Conservation (phyloP, 352 stramenopile genomes). For the Pythium phragmiticola region DNA sequence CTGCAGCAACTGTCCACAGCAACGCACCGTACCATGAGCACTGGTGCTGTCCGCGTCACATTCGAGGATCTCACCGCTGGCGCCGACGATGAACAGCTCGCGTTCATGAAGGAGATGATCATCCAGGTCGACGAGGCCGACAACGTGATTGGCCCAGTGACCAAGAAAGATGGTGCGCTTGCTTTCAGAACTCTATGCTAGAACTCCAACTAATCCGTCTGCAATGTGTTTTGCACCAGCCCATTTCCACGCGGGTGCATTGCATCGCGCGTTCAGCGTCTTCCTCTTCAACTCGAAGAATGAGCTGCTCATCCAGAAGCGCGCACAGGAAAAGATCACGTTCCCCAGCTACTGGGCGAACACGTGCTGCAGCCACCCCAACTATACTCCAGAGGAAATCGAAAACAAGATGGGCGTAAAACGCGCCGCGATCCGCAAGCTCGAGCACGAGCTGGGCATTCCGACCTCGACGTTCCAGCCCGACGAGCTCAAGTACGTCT, state of each 20-base stretch:
- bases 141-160: conserved; percentile 72
- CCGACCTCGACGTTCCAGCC: conserved; percentile 68
- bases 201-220: too few species aligned
- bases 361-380: conserved; percentile 98
- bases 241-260: conserved; percentile 71
- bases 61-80: conserved; percentile 69
- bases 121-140: conserved; percentile 88
- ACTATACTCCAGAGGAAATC: conserved; percentile 91
- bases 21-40: conserved; percentile 22
- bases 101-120: conserved; percentile 91
- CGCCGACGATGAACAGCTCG: conserved; percentile 75
- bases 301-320: conserved; percentile 88
- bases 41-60: conserved; percentile 26
- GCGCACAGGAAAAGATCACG: conserved; percentile 97
- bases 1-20: not conserved
- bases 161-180: conserved; percentile 81
- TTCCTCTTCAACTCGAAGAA: conserved; percentile 89
- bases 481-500: conserved; percentile 95
- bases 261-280: conserved; percentile 85
- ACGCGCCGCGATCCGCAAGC: conserved; percentile 95
- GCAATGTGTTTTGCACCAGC: conserved; percentile 29
- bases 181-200: too few species aligned
- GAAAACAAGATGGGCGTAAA: conserved; percentile 85
- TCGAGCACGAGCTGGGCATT: conserved; percentile 99
- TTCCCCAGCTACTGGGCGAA: conserved; percentile 99